These are phyloP conservation scores for Saturnispora quitensis DNA, from an alignment of 805 yeast species.

Conservation along the genomic window DNA sequence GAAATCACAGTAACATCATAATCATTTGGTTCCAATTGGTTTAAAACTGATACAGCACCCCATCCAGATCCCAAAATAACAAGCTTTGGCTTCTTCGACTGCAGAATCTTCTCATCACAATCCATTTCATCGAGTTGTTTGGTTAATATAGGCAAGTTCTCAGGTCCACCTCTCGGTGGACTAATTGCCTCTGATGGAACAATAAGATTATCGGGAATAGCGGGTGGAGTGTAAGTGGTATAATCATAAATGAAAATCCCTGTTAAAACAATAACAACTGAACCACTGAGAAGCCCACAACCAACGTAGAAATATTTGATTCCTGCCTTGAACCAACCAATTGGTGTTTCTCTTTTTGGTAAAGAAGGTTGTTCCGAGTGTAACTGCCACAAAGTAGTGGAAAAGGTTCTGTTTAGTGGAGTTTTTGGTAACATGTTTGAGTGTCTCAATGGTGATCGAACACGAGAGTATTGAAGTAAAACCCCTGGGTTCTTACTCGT, in stretches of 20 bases:
- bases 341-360: conserved; percentile 13
- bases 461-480: background rate
- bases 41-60: conserved; percentile 84
- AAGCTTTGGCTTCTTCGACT: conserved; percentile 54
- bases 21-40: conserved; percentile 71
- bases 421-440: background rate
- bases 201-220: conserved; percentile 33
- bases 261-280: conserved; percentile 32
- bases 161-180: conserved; percentile 61
- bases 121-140: conserved; percentile 52
- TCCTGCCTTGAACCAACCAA: conserved; percentile 22
- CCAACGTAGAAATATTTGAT: conserved; percentile 29
- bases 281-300: conserved; percentile 36
- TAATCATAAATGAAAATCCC: conserved; percentile 57
- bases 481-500: background rate
- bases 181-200: conserved; percentile 45
- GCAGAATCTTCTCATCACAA: conserved; percentile 34
- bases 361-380: background rate
- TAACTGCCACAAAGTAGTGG: background rate
- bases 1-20: conserved; percentile 86
- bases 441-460: background rate
- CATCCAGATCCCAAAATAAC: conserved; percentile 87
- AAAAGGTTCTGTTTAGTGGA: background rate
- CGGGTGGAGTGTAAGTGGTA: conserved; percentile 46
- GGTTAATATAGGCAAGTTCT: conserved; percentile 53